Percentiles rank a stretch among this genome's conserved stretches.
These are phyloP conservation scores for Moringa oleifera DNA, from an alignment of 345 rosid genomes.

Conservation along the genomic window DNA sequence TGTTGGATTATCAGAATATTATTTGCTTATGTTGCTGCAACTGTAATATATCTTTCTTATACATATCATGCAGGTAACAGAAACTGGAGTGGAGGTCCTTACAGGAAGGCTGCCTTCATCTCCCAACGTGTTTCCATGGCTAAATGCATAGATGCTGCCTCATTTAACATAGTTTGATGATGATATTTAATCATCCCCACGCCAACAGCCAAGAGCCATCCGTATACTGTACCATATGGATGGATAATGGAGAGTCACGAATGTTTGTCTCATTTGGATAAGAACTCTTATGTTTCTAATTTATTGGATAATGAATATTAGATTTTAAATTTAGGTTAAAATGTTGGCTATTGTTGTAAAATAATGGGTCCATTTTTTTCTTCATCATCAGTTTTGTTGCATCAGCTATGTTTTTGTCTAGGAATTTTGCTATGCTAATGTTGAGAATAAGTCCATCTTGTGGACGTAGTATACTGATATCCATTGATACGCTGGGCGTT, in stretches of 20 bases:
- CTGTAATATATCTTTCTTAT: too few relatives aligned
- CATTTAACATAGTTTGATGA: too few relatives aligned
- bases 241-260: too few relatives aligned
- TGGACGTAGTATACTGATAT: too few relatives aligned
- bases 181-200: too few relatives aligned
- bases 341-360: neutral
- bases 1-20: neutral
- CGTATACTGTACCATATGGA: neutral
- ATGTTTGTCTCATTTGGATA: neutral
- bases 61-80: constrained; percentile 58
- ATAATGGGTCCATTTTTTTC: neutral
- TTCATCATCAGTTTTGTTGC: neutral
- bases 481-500: too few relatives aligned
- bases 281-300: constrained; percentile 4
- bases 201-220: neutral
- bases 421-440: too few relatives aligned
- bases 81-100: constrained; percentile 88
- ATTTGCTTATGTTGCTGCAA: too few relatives aligned
- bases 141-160: constrained; percentile 21
- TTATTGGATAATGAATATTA: constrained; percentile 1
- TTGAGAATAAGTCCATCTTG: too few relatives aligned
- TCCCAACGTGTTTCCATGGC: constrained; percentile 74
- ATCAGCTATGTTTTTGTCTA: too few relatives aligned
- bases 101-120: constrained; percentile 84
- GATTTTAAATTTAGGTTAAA: constrained; percentile 8